Conservation (phyloP, 106 monocot species). For the Narthecium ossifragum region DNA sequence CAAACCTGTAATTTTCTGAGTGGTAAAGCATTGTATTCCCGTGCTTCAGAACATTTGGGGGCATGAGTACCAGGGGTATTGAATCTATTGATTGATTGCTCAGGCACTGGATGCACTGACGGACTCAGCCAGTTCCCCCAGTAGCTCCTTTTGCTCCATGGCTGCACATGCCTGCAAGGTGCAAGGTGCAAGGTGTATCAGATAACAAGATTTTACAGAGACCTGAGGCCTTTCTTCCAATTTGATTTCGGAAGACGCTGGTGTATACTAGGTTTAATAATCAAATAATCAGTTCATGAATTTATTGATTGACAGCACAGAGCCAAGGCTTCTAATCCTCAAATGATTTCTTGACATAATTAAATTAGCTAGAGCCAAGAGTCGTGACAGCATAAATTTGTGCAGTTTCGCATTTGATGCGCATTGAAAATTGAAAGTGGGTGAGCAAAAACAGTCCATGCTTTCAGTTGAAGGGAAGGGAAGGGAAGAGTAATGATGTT, state of each 20-base stretch:
- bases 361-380: neutral
- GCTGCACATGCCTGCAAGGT: constrained; percentile 49
- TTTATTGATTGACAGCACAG: neutral
- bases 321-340: neutral
- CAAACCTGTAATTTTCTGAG: neutral
- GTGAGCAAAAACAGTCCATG: neutral
- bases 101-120: constrained; percentile 23
- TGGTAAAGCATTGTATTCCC: neutral
- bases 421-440: neutral
- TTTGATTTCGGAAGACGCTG: neutral
- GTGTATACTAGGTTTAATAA: neutral
- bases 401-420: too few relatives aligned
- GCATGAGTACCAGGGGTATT: neutral
- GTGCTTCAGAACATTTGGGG: neutral
- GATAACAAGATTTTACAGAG: neutral
- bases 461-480: too few relatives aligned
- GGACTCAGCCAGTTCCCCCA: constrained; percentile 72
- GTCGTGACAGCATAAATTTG: too few relatives aligned
- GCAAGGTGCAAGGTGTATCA: neutral
- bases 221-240: neutral
- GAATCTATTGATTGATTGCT: neutral
- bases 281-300: neutral
- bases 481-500: too few relatives aligned
- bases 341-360: neutral
- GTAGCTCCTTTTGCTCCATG: constrained; percentile 74